Percentiles rank a stretch among this genome's conserved stretches.
Conservation (phyloP, 2,329 filamentous ascomycete genomes). For the Colletotrichum spaethianum region DNA sequence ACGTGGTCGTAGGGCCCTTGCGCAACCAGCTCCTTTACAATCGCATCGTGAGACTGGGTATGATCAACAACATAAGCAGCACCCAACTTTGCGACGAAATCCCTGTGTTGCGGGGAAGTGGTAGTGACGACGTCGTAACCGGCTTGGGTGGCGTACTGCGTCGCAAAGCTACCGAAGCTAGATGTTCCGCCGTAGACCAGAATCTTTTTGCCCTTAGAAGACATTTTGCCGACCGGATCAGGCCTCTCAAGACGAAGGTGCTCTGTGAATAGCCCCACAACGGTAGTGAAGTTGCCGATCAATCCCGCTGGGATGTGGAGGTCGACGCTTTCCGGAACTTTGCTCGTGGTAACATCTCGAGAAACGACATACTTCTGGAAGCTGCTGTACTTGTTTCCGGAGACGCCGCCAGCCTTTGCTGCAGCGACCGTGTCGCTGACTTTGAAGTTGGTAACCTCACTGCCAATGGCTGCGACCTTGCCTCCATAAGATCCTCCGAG, state of each 20-base stretch:
- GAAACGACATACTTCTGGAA: slow-evolving; percentile 40
- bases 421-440: slow-evolving; percentile 46
- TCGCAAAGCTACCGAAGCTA: slow-evolving; percentile 59
- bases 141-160: slow-evolving; percentile 60
- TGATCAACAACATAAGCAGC: slow-evolving; percentile 62
- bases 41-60: slow-evolving; percentile 42
- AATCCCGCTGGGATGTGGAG: slow-evolving; percentile 44
- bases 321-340: slow-evolving; percentile 47
- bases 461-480: slow-evolving; percentile 44
- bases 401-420: slow-evolving; percentile 13
- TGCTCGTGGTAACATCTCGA: slow-evolving; percentile 44
- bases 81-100: slow-evolving; percentile 59
- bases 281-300: slow-evolving; percentile 45
- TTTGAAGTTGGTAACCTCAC: slow-evolving; percentile 44
- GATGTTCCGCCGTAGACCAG: slow-evolving; percentile 64
- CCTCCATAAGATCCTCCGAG: slow-evolving; percentile 45
- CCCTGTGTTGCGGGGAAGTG: slow-evolving; percentile 57
- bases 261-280: slow-evolving; percentile 46
- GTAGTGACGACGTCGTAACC: slow-evolving; percentile 62
- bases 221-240: slow-evolving; percentile 41
- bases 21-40: slow-evolving; percentile 44
- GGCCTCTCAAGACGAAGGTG: slow-evolving; percentile 45
- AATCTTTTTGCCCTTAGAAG: slow-evolving; percentile 45
- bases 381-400: slow-evolving; percentile 25
- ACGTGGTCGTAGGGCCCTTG: slow-evolving; percentile 48